These are phyloP conservation scores for Psilocybe mexicana DNA, from an alignment of 1,284 basidiomycete genomes.

Conservation along the genomic window DNA sequence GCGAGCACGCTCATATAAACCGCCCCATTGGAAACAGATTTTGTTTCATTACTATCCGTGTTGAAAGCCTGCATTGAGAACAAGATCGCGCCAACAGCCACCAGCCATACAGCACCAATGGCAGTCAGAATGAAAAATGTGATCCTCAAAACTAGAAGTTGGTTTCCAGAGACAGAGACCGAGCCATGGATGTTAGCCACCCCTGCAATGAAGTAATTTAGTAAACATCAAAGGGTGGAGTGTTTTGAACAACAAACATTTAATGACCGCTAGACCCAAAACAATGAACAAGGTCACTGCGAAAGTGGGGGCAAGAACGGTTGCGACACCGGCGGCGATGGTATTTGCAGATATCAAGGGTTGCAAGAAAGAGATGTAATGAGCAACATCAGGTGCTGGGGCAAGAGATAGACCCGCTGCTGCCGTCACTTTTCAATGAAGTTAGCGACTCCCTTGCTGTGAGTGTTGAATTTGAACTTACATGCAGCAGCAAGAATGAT, in stretches of 20 bases:
- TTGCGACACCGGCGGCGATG: slow-evolving; percentile 64
- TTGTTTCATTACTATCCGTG: slow-evolving; percentile 37
- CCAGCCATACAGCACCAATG: slow-evolving; percentile 61
- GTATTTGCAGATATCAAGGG: slow-evolving; percentile 49
- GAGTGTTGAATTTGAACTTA: slow-evolving; percentile 41
- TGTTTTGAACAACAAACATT: slow-evolving; percentile 48
- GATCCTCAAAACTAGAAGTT: slow-evolving; percentile 64
- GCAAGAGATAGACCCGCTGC: slow-evolving; percentile 66
- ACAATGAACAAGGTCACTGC: slow-evolving; percentile 57
- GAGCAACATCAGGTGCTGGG: slow-evolving; percentile 68
- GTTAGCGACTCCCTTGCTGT: background rate
- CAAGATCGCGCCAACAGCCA: slow-evolving; percentile 64
- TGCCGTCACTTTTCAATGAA: slow-evolving; percentile 51
- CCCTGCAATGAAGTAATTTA: slow-evolving; percentile 33
- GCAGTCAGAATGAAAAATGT: slow-evolving; percentile 64
- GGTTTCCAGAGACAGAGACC: slow-evolving; percentile 61
- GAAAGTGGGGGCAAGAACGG: slow-evolving; percentile 66
- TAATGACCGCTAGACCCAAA: slow-evolving; percentile 52
- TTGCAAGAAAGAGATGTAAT: slow-evolving; percentile 67
- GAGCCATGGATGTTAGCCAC: slow-evolving; percentile 52
- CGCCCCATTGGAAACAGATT: slow-evolving; percentile 64
- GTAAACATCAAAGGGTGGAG: slow-evolving; percentile 9
- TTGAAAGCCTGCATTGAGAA: slow-evolving; percentile 65
- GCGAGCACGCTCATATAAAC: slow-evolving; percentile 69
- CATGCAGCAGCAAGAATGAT: slow-evolving; percentile 58